phyloP scores from a whole-genome alignment of 1,139 yeast genomes.

The Pichia sp. region DNA sequence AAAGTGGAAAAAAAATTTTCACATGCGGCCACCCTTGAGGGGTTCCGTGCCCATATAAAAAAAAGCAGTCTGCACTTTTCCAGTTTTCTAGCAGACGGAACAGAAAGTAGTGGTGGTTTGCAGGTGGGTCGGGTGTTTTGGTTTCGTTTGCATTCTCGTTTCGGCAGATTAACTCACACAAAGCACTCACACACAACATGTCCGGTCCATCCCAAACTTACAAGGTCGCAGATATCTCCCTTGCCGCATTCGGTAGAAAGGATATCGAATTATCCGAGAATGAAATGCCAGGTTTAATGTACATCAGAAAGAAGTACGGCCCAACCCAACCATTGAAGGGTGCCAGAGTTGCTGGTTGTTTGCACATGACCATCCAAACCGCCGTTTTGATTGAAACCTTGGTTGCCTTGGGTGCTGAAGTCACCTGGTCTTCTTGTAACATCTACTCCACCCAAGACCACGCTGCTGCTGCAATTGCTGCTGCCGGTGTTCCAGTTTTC shows the following conservation, averaged over 20 bases:
- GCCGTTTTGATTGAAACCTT: slow-evolving; percentile 98
- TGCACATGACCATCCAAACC: slow-evolving; percentile 99
- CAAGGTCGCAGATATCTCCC: slow-evolving; percentile 97
- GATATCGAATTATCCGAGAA: slow-evolving; percentile 98
- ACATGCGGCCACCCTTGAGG: not conserved
- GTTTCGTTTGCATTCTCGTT: not conserved
- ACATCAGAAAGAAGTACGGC: slow-evolving; percentile 93
- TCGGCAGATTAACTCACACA: not conserved
- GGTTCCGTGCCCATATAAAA: not conserved
- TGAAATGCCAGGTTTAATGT: slow-evolving; percentile 99
- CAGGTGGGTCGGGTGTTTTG: not conserved
- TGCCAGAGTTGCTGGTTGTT: slow-evolving; percentile 98
- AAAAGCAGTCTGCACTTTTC: not conserved
- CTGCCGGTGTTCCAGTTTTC: slow-evolving; percentile 98
- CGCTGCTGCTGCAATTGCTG: slow-evolving; percentile 99
- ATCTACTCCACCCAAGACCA: slow-evolving; percentile 99
- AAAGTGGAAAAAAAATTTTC: not conserved
- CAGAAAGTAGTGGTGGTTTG: too few relatives aligned
- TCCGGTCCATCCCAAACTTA: slow-evolving; percentile 64
- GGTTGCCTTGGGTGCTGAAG: slow-evolving; percentile 98
- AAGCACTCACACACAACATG: slow-evolving; percentile 32
- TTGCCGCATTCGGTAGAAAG: slow-evolving; percentile 99
- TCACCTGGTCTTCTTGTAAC: slow-evolving; percentile 99
- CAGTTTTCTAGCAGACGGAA: not conserved
- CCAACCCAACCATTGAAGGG: slow-evolving; percentile 93